Percentiles rank a stretch among this genome's conserved stretches.
Evolutionary conservation across 257 asterid species (phyloP).

Genomic region (Solanum neorickii): DNA sequence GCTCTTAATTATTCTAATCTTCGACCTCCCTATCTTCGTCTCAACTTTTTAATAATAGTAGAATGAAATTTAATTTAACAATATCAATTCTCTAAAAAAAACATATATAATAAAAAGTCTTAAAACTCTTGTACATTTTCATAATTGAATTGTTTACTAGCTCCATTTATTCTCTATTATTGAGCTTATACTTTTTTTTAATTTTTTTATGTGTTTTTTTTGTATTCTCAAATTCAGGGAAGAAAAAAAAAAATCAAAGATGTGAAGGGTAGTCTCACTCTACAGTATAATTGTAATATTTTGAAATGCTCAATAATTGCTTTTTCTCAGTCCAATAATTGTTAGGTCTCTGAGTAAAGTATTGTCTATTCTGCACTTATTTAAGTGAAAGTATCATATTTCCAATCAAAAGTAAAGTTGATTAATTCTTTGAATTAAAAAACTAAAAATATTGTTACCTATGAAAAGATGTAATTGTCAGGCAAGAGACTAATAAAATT

Average conservation of each 20-base stretch:
- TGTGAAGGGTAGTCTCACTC: neutral
- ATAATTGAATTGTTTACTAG: neutral
- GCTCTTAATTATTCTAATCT: neutral
- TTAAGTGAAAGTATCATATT: neutral
- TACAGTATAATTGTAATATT: neutral
- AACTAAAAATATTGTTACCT: neutral
- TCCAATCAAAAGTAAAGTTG: neutral
- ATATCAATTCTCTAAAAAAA: neutral
- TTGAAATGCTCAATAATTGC: neutral
- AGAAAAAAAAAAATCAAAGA: neutral
- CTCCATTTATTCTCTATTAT: neutral
- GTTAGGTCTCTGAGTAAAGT: neutral
- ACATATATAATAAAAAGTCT: neutral
- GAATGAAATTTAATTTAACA: neutral
- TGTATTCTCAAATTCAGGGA: neutral
- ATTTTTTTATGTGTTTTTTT: neutral
- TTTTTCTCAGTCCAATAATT: neutral
- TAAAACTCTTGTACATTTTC: neutral
- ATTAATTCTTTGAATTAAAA: neutral
- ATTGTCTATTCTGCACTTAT: neutral
- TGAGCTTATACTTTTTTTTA: neutral
- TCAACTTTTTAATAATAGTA: neutral
- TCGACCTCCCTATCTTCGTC: neutral
- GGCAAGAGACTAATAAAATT: neutral
- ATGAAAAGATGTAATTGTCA: neutral